phyloP scores from a whole-genome alignment of 768 basidiomycete species.

The Brasilioporus rufonigricans region DNA sequence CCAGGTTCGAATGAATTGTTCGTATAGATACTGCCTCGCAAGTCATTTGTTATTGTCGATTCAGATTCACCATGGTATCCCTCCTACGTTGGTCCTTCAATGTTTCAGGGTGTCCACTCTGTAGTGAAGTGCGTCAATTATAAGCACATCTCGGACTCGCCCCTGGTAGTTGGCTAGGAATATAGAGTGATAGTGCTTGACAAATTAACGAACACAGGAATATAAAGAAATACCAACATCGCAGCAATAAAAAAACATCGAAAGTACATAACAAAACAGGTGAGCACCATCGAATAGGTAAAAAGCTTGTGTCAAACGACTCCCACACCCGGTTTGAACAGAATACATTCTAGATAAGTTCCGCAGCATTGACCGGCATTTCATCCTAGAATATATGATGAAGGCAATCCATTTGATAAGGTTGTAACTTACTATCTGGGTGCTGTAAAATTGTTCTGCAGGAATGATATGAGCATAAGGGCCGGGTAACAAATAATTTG shows the following conservation, averaged over 20 bases:
- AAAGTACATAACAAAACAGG: slow-evolving; percentile 18
- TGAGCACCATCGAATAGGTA: slow-evolving; percentile 2
- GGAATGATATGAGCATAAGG: slow-evolving; percentile 10
- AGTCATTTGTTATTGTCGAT: not conserved
- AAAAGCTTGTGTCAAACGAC: slow-evolving; percentile 1
- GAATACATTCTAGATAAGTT: slow-evolving; percentile 68
- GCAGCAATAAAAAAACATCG: slow-evolving; percentile 9
- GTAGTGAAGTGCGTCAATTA: not conserved
- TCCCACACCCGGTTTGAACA: not conserved
- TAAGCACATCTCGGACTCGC: not conserved
- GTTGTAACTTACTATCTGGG: slow-evolving; percentile 69
- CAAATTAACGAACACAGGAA: slow-evolving; percentile 5
- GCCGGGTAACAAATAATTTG: not conserved
- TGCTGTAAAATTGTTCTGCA: slow-evolving; percentile 93
- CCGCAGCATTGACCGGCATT: slow-evolving; percentile 98
- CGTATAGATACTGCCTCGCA: not conserved
- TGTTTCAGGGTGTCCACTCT: not conserved
- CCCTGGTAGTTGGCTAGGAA: not conserved
- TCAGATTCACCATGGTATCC: not conserved
- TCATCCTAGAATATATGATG: slow-evolving; percentile 66
- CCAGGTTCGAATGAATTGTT: not conserved
- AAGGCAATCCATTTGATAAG: slow-evolving; percentile 4
- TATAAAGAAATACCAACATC: slow-evolving; percentile 8
- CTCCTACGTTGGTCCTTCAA: not conserved
- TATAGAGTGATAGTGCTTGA: not conserved